Evolutionary conservation across 176 grass and related monocot species (phyloP).

Genomic region (Dactylis glomerata): DNA sequence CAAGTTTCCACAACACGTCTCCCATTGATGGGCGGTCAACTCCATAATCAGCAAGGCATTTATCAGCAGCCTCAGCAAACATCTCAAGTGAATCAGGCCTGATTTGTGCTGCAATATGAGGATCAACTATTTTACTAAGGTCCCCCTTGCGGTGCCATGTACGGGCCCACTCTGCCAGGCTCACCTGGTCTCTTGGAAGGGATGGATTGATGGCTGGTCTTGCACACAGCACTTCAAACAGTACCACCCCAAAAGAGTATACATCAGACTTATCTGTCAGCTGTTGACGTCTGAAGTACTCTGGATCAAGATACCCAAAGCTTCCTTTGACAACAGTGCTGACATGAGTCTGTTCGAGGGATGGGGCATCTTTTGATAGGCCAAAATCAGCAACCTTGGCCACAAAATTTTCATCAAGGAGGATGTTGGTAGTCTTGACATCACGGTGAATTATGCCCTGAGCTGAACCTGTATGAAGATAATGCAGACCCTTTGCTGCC

Average conservation of each 20-base stretch:
- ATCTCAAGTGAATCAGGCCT: conserved; percentile 62
- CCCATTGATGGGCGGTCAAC: conserved; percentile 88
- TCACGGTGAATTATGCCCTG: conserved; percentile 99
- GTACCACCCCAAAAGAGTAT: conserved; percentile 92
- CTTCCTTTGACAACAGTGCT: conserved; percentile 98
- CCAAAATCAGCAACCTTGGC: conserved; percentile 93
- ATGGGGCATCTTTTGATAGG: conserved; percentile 83
- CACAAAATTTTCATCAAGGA: conserved; percentile 82
- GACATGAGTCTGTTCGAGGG: conserved; percentile 89
- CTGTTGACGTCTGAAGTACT: conserved; percentile 95
- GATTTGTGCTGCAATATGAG: conserved; percentile 63
- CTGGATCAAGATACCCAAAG: conserved; percentile 94
- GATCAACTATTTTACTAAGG: conserved; percentile 77
- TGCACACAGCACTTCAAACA: conserved; percentile 85
- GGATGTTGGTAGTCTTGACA: conserved; percentile 97
- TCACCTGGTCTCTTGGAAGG: conserved; percentile 93
- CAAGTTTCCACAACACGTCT: conserved; percentile 94
- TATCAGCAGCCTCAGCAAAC: conserved; percentile 85
- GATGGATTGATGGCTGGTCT: conserved; percentile 91
- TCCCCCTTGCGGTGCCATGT: conserved; percentile 71
- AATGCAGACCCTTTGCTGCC: conserved; percentile 83
- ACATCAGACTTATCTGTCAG: conserved; percentile 96
- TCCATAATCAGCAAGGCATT: conserved; percentile 94
- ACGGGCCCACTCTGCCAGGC: conserved; percentile 85
- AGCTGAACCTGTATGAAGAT: conserved; percentile 91